phyloP scores from a whole-genome alignment of 2,329 filamentous ascomycete genomes.

The Paecilomyces sp. region DNA sequence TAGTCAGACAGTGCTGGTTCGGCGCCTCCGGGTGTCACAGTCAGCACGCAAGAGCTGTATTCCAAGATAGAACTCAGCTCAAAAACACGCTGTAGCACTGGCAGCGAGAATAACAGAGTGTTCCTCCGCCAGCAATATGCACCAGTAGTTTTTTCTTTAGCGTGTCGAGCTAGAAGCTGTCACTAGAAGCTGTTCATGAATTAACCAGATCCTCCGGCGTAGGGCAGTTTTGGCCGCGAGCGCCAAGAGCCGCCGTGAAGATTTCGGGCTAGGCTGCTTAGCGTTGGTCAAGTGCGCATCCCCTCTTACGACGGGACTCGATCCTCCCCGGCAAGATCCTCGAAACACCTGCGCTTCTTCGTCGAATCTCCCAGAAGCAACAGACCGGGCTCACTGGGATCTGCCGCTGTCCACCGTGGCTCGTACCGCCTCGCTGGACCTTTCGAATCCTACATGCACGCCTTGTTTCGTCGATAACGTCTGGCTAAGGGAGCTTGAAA shows the following conservation, averaged over 20 bases:
- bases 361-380: neutral
- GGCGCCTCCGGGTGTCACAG: neutral
- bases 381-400: neutral
- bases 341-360: slow-evolving; percentile 9
- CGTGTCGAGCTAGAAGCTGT: neutral
- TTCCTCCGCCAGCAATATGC: neutral
- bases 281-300: slow-evolving; percentile 17
- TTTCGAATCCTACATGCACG: neutral
- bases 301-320: slow-evolving; percentile 18
- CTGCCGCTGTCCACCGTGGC: neutral
- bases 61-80: neutral
- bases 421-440: neutral
- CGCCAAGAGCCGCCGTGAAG: slow-evolving; percentile 15
- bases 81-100: neutral
- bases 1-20: neutral
- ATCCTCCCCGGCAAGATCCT: slow-evolving; percentile 20
- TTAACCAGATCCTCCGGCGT: neutral
- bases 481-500: slow-evolving; percentile 1
- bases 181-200: neutral
- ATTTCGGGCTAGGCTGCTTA: slow-evolving; percentile 13
- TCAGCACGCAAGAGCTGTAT: neutral
- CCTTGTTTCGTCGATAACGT: neutral
- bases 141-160: neutral
- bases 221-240: slow-evolving; percentile 1
- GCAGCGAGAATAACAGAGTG: neutral